Conservation (phyloP, 2,329 filamentous ascomycete genomes). For the Venturia nashicola region DNA sequence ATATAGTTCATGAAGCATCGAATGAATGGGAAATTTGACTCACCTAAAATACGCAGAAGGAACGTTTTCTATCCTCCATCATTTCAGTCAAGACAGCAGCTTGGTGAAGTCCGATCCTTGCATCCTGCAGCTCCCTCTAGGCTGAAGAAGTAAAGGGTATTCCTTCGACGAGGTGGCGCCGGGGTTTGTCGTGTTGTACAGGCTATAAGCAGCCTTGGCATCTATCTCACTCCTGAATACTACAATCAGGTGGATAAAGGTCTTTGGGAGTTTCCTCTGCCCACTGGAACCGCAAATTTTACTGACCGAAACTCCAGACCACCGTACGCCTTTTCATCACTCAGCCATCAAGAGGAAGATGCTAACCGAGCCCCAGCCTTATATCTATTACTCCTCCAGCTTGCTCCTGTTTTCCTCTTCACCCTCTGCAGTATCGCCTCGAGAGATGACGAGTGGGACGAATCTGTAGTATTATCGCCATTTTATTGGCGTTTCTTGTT, state of each 20-base stretch:
- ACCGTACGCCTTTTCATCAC: background rate
- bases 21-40: background rate
- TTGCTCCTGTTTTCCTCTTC: background rate
- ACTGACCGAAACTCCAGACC: background rate
- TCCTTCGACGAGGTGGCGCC: background rate
- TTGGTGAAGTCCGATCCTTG: background rate
- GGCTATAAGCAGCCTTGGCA: background rate
- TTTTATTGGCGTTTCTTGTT: slow-evolving; percentile 13
- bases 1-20: no score
- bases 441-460: slow-evolving; percentile 7
- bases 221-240: background rate
- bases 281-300: no score
- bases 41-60: background rate
- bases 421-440: slow-evolving; percentile 4
- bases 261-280: background rate
- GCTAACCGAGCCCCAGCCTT: background rate
- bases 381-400: background rate
- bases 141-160: background rate
- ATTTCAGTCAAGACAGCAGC: background rate
- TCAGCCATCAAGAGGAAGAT: background rate
- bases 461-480: slow-evolving; percentile 4
- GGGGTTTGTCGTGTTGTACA: background rate
- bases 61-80: background rate
- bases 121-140: background rate
- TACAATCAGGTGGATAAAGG: background rate